Percentiles rank a stretch among this genome's conserved stretches.
These are phyloP conservation scores for Neurospora sp. DNA, from an alignment of 495 filamentous ascomycete species.

Conservation along the genomic window DNA sequence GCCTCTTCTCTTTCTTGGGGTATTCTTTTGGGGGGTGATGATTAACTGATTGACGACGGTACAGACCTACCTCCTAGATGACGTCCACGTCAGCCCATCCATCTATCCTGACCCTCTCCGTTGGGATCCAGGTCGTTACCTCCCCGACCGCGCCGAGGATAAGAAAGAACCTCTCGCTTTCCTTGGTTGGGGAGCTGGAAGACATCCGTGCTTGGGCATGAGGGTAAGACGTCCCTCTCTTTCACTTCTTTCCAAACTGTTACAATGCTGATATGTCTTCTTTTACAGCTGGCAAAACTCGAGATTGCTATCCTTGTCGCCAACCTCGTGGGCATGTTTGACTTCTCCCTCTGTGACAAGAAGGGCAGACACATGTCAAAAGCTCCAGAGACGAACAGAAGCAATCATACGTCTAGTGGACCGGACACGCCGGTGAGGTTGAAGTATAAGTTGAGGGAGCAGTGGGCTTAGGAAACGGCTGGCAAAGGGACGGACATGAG, in stretches of 20 bases:
- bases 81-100: conserved; percentile 32
- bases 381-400: conserved; percentile 4
- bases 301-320: conserved; percentile 36
- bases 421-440: conserved; percentile 12
- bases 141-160: conserved; percentile 32
- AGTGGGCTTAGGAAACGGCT: background rate
- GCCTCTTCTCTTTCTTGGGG: background rate
- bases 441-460: conserved; percentile 10
- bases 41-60: background rate
- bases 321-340: conserved; percentile 27
- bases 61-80: conserved; percentile 19
- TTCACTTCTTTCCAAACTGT: background rate
- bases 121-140: conserved; percentile 36
- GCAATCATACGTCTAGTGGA: conserved; percentile 8
- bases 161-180: conserved; percentile 29
- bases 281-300: conserved; percentile 33
- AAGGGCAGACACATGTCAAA: conserved; percentile 2
- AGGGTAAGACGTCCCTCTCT: background rate
- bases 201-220: conserved; percentile 32
- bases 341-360: conserved; percentile 18
- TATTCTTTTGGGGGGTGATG: background rate
- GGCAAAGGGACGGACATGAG: background rate
- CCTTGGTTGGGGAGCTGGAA: conserved; percentile 35
- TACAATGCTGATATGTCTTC: background rate
- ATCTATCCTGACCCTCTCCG: conserved; percentile 32